These are phyloP conservation scores for Gremmenia infestans DNA, from an alignment of 2,329 filamentous ascomycete genomes.

Conservation along the genomic window DNA sequence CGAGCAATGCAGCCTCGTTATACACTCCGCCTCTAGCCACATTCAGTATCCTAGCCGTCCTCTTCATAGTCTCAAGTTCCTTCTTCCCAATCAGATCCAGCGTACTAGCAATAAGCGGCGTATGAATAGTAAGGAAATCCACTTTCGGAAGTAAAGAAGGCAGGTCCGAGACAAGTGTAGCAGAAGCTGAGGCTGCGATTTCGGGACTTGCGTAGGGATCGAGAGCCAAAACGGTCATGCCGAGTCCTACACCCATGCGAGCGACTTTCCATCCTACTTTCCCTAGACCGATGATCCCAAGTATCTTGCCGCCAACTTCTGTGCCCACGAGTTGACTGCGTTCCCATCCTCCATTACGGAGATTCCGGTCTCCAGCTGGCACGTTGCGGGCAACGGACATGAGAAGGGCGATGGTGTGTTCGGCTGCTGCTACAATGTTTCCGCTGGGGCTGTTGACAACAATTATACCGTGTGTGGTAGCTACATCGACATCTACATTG, in stretches of 20 bases:
- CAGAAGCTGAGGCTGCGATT: slow-evolving; percentile 64
- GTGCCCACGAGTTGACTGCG: slow-evolving; percentile 68
- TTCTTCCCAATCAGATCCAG: slow-evolving; percentile 64
- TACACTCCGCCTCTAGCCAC: slow-evolving; percentile 77
- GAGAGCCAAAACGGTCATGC: slow-evolving; percentile 69
- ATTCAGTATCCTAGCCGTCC: slow-evolving; percentile 68
- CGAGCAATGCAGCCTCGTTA: slow-evolving; percentile 67
- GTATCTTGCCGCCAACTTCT: slow-evolving; percentile 71
- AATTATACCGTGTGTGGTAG: slow-evolving; percentile 68
- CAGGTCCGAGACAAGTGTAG: slow-evolving; percentile 55
- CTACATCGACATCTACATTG: slow-evolving; percentile 71
- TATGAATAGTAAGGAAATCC: slow-evolving; percentile 79
- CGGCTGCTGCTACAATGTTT: slow-evolving; percentile 75
- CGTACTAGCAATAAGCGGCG: slow-evolving; percentile 72
- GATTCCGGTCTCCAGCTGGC: slow-evolving; percentile 60
- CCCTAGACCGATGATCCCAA: slow-evolving; percentile 74
- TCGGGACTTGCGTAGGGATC: slow-evolving; percentile 74
- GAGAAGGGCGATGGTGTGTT: slow-evolving; percentile 71
- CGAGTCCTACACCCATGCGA: slow-evolving; percentile 70
- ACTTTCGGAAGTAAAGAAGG: slow-evolving; percentile 57
- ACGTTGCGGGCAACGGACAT: slow-evolving; percentile 72
- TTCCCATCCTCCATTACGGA: slow-evolving; percentile 73
- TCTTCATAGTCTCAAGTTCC: slow-evolving; percentile 68
- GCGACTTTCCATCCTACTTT: slow-evolving; percentile 80
- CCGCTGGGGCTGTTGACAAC: slow-evolving; percentile 77